Conservation (phyloP, 495 filamentous ascomycete species). For the Xylaria acuta region DNA sequence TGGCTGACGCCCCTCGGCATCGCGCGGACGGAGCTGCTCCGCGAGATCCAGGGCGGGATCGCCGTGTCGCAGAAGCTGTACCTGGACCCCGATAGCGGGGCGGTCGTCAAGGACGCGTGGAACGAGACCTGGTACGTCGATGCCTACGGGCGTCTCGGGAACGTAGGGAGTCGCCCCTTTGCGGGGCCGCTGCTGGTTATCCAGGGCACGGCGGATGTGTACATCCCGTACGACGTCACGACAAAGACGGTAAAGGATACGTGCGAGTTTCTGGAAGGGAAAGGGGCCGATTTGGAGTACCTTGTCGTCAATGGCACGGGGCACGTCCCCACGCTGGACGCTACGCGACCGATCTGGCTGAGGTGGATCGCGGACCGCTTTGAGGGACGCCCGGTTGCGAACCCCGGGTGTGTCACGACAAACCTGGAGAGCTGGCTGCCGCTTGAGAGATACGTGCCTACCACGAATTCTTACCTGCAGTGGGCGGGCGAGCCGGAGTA, state of each 20-base stretch:
- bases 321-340: conserved; percentile 48
- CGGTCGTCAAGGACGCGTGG: conserved; percentile 17
- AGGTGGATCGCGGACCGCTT: conserved; percentile 51
- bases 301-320: conserved; percentile 40
- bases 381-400: conserved; percentile 28
- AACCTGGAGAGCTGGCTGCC: conserved; percentile 40
- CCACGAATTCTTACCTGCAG: conserved; percentile 37
- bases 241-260: conserved; percentile 43
- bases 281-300: conserved; percentile 39
- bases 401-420: conserved; percentile 25
- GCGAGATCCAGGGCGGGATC: conserved; percentile 42
- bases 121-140: conserved; percentile 33
- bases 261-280: conserved; percentile 34
- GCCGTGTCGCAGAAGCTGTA: conserved; percentile 33
- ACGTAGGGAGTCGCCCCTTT: conserved; percentile 44
- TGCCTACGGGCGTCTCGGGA: conserved; percentile 34
- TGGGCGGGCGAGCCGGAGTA: conserved; percentile 42
- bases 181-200: conserved; percentile 55
- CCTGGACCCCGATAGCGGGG: conserved; percentile 31
- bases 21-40: conserved; percentile 40
- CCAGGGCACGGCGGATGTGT: conserved; percentile 47
- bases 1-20: conserved; percentile 41
- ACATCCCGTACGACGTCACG: conserved; percentile 38
- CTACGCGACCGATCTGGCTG: conserved; percentile 47
- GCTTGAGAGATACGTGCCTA: conserved; percentile 33